phyloP scores from a whole-genome alignment of 179 eudicot genomes.

The Silene coronaria region DNA sequence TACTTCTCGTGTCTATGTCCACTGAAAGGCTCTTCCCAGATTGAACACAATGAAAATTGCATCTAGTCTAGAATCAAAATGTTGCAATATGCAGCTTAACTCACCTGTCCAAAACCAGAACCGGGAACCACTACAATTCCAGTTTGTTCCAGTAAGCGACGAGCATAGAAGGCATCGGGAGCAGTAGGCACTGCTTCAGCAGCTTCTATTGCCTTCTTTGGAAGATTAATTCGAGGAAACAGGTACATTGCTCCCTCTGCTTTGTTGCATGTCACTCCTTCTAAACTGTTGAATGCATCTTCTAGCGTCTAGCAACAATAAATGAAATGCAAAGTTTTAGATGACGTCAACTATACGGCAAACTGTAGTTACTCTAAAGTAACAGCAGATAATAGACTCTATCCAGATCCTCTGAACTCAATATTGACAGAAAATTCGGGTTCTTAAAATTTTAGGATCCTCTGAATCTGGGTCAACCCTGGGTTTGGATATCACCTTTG shows the following conservation, averaged over 20 bases:
- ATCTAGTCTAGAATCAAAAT: too few relatives aligned
- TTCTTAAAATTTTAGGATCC: too few relatives aligned
- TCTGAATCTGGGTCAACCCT: too few relatives aligned
- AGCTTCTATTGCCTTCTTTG: constrained; percentile 71
- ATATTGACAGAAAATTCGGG: too few relatives aligned
- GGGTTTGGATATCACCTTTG: too few relatives aligned
- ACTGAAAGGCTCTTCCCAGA: not conserved
- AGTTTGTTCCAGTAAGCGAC: constrained; percentile 62
- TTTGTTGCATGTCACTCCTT: constrained; percentile 86
- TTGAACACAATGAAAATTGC: not conserved
- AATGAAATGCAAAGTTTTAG: not conserved
- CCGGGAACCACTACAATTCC: constrained; percentile 92
- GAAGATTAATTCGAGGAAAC: constrained; percentile 66
- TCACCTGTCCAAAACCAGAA: constrained; percentile 89
- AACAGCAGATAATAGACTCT: too few relatives aligned
- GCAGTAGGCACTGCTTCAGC: constrained; percentile 70
- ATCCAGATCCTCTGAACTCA: too few relatives aligned
- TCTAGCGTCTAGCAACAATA: constrained; percentile 48
- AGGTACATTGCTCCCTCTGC: constrained; percentile 99
- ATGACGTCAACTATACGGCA: not conserved
- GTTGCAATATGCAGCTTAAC: not conserved
- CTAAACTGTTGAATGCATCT: constrained; percentile 78
- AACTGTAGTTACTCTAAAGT: not conserved
- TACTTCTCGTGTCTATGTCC: too few relatives aligned
- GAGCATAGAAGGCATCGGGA: constrained; percentile 80